phyloP scores from a whole-genome alignment of 116 monocot species.

The Dioscorea cayenensis region DNA sequence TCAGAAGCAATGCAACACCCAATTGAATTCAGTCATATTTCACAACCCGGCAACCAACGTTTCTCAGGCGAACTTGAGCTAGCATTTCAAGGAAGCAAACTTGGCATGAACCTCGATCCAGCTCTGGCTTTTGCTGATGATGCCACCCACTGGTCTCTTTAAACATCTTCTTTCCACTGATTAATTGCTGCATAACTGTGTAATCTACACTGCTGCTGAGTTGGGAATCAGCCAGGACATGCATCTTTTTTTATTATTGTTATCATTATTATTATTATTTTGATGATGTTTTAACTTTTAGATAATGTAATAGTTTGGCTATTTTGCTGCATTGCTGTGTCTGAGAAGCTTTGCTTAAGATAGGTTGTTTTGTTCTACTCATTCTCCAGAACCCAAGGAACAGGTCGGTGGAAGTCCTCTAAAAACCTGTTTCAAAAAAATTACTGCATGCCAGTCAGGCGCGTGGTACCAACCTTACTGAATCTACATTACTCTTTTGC shows the following conservation, averaged over 20 bases:
- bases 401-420: too few species aligned
- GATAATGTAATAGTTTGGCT: too few species aligned
- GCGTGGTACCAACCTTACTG: neutral
- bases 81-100: constrained; percentile 51
- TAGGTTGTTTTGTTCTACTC: too few species aligned
- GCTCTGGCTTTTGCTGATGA: constrained; percentile 24
- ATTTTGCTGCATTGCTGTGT: too few species aligned
- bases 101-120: constrained; percentile 10
- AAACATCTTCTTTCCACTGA: neutral
- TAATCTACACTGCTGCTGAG: too few species aligned
- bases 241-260: neutral
- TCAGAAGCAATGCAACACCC: constrained; percentile 9
- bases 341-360: too few species aligned
- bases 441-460: too few species aligned
- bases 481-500: too few species aligned
- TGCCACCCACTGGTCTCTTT: constrained; percentile 47
- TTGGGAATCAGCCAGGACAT: neutral
- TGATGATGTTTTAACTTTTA: too few species aligned
- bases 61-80: constrained; percentile 65
- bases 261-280: too few species aligned
- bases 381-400: too few species aligned
- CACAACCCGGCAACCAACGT: neutral
- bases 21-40: constrained; percentile 14
- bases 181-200: neutral
- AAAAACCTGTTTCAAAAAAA: too few species aligned